Conservation (phyloP, 2,329 filamentous ascomycete genomes). For the Pyricularia pennisetigena region DNA sequence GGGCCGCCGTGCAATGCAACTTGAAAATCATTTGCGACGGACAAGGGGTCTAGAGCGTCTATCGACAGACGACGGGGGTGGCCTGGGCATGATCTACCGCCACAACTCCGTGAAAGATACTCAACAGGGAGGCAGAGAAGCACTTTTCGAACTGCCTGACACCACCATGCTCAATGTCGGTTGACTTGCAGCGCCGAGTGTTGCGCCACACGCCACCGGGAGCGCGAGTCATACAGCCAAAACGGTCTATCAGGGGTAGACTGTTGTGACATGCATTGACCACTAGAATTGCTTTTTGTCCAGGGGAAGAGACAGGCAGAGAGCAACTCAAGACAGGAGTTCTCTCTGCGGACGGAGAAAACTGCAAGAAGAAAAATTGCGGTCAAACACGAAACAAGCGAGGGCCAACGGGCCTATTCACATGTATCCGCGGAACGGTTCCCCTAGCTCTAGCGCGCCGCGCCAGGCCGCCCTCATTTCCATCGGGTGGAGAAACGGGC, state of each 20-base stretch:
- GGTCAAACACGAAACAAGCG: not conserved
- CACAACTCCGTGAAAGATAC: not conserved
- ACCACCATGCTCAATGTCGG: not conserved
- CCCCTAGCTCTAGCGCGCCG: not conserved
- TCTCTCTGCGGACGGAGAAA: not conserved
- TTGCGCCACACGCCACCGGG: not conserved
- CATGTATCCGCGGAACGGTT: not conserved
- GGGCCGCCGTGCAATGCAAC: not conserved
- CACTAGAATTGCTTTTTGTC: not conserved
- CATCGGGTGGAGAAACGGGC: not conserved
- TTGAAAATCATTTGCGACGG: not conserved
- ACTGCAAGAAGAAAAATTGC: not conserved
- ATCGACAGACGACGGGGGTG: not conserved
- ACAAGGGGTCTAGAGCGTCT: not conserved
- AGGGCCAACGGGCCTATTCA: not conserved
- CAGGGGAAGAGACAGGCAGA: not conserved
- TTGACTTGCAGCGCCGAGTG: not conserved
- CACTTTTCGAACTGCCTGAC: too few relatives aligned
- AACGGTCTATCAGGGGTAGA: not conserved
- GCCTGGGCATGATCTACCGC: not conserved
- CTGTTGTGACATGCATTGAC: not conserved
- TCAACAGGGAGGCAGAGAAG: not conserved
- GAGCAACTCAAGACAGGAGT: too few relatives aligned
- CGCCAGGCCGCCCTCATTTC: not conserved
- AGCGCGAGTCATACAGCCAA: not conserved